Percentiles rank a stretch among this genome's conserved stretches.
Evolutionary conservation across 176 grass and related monocot species (phyloP).

Genomic region (Ensete glaucum): DNA sequence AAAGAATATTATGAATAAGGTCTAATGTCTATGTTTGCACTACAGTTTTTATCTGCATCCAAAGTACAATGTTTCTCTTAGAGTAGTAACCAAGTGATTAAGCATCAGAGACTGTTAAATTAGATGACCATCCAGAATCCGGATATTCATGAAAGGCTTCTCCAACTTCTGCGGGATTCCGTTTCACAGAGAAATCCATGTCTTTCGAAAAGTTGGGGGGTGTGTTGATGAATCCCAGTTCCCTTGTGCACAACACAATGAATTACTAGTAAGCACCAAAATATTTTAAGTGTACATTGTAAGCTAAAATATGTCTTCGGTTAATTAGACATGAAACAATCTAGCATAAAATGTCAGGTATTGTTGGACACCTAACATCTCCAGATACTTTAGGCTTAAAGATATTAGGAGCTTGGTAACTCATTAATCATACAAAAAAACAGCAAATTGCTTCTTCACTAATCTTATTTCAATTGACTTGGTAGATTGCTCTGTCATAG

Average conservation of each 20-base stretch:
- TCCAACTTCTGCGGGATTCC: background rate
- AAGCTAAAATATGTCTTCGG: background rate
- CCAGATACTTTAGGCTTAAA: too few relatives aligned
- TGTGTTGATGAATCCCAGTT: background rate
- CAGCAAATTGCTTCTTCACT: background rate
- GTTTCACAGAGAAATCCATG: background rate
- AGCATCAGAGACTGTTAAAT: background rate
- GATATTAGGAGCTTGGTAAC: too few relatives aligned
- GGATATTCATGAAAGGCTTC: background rate
- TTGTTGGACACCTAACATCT: too few relatives aligned
- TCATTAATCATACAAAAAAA: too few relatives aligned
- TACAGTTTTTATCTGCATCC: background rate
- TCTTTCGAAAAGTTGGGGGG: background rate
- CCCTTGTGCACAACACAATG: background rate
- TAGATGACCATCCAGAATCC: background rate
- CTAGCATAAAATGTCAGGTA: too few relatives aligned
- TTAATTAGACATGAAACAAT: too few relatives aligned
- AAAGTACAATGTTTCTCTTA: background rate
- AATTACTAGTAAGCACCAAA: background rate
- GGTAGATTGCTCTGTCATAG: too few relatives aligned
- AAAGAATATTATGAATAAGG: constrained; percentile 12
- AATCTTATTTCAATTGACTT: background rate
- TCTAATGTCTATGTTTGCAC: background rate
- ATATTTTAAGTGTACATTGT: background rate
- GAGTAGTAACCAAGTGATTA: background rate